Evolutionary conservation across 768 basidiomycete species (phyloP).

Genomic region (Austroboletus eburneus): DNA sequence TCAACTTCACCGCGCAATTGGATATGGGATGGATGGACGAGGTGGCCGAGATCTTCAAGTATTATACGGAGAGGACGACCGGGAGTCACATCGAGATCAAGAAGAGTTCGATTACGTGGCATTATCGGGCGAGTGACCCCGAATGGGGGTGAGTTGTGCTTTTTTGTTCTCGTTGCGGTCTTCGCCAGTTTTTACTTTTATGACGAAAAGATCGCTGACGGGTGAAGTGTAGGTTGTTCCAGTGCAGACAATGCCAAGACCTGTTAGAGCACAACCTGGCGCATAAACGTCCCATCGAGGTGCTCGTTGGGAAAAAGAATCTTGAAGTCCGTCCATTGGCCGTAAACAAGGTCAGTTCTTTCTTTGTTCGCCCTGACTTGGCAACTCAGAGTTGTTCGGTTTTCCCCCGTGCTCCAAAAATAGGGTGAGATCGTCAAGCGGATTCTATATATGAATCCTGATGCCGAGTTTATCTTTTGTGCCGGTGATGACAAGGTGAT

Average conservation of each 20-base stretch:
- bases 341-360: conserved; percentile 71
- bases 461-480: conserved; percentile 94
- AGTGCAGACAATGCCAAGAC: conserved; percentile 96
- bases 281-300: conserved; percentile 92
- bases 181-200: no score
- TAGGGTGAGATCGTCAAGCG: conserved; percentile 95
- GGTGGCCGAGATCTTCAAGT: conserved; percentile 92
- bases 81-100: conserved; percentile 97
- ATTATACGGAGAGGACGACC: conserved; percentile 95
- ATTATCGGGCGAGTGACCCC: conserved; percentile 89
- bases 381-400: not conserved
- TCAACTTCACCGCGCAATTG: conserved; percentile 83
- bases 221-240: conserved; percentile 58
- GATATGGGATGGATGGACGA: conserved; percentile 99
- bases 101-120: conserved; percentile 98
- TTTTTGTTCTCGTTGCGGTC: no score
- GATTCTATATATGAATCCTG: conserved; percentile 87
- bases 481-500: conserved; percentile 95
- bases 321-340: conserved; percentile 94
- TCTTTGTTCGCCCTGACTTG: no score
- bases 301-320: conserved; percentile 97
- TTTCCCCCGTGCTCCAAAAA: not conserved
- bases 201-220: conserved; percentile 4
- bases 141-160: conserved; percentile 96
- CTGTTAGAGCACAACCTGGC: conserved; percentile 91